These are phyloP conservation scores for Populus trichocarpa DNA, from an alignment of 441 rosid species.

Conservation along the genomic window DNA sequence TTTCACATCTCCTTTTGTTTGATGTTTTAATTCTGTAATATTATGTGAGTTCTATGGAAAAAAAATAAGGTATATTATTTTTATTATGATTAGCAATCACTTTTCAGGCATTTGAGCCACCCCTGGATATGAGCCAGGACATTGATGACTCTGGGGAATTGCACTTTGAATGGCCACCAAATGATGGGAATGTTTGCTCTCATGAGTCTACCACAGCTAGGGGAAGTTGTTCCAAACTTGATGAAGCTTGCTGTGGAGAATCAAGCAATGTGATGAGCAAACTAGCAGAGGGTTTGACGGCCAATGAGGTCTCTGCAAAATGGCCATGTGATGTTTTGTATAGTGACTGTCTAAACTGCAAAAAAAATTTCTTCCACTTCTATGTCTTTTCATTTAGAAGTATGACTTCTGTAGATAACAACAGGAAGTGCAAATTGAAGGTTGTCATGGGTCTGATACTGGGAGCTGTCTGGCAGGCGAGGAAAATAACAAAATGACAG, in stretches of 20 bases:
- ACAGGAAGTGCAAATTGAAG: constrained; percentile 58
- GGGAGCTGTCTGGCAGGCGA: constrained; percentile 30
- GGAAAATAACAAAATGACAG: constrained; percentile 26
- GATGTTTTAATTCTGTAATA: background rate
- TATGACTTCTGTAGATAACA: constrained; percentile 47
- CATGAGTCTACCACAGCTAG: constrained; percentile 36
- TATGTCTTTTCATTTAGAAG: constrained; percentile 38
- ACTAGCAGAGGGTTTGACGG: constrained; percentile 23
- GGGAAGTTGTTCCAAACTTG: constrained; percentile 36
- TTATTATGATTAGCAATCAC: constrained; percentile 17
- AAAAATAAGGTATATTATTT: constrained; percentile 5
- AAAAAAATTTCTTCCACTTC: background rate
- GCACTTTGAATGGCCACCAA: constrained; percentile 35
- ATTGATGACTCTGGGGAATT: constrained; percentile 46
- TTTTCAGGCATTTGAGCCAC: constrained; percentile 93
- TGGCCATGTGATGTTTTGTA: constrained; percentile 8
- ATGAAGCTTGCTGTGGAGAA: constrained; percentile 25
- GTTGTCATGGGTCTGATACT: constrained; percentile 27
- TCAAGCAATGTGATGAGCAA: constrained; percentile 25
- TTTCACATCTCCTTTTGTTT: background rate
- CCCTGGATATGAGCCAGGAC: constrained; percentile 88
- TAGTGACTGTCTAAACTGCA: constrained; percentile 7
- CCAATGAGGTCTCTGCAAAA: constrained; percentile 31
- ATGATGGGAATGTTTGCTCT: constrained; percentile 47
- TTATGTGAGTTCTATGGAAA: background rate